Base-by-base conservation (phyloP, 257 asterid species). In the Solanum clarkiae region DNA sequence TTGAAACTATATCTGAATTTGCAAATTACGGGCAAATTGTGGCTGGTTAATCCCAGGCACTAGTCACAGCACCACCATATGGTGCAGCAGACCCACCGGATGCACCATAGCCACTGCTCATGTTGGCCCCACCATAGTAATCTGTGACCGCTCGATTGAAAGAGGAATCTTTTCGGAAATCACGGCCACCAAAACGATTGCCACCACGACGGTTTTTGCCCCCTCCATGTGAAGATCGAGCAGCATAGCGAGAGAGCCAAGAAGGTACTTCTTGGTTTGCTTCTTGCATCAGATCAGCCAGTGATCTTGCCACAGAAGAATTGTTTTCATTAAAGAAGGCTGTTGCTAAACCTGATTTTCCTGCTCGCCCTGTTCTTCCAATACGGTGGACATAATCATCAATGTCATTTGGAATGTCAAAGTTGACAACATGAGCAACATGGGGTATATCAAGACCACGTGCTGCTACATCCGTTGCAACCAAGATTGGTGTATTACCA, bases 361-460 rank as follows among this genome's bases (percentile, higher is more conserved):
- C 99, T 0, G 99, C 99, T 55, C 99, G 94, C 13, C 99, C 99
- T 22, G 99, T 95, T 24, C 99, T 93, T 36, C 99, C 98, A 17
- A 95, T 95, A 18, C 99, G 98, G 91, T 95, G 98, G 88, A 94
- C 99, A 72, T 95, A 95, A 86, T 95, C 99, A 62, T 95, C 98
- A 26, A 95, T 94, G 75, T 95, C 98, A 26, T 95, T 95, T 24
- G 99, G 99, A 81, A 95, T 96, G 87, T 95, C 99, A 44, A 95
- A 95, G 90, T 95, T 95, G 86, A 95, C 93, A 45, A 95, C 99
- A 69, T 95, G 99, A 8, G 97, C 95, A 40, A 95, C 99, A 77
- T 94, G 98, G n/a, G 99, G 99, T 84, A 95, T 95, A 88, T 95
- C 99, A 51, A 95, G 98, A 84, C 99, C 99, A 85, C 98, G 99